These are phyloP conservation scores for Naegleria gruberi DNA, from an alignment of 208 protist species.

Conservation along the genomic window DNA sequence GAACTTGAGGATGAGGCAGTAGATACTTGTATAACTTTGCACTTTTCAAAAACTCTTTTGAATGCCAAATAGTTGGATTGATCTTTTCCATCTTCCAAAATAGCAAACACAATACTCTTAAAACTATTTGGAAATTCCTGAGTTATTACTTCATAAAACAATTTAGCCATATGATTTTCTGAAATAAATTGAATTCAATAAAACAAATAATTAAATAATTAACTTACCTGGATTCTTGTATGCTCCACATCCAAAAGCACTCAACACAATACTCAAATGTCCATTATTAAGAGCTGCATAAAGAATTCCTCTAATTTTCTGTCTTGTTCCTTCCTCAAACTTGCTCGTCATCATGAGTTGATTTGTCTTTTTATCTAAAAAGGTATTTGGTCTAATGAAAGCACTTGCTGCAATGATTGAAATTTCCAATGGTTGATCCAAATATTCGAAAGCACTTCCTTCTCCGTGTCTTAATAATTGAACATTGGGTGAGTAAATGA, in stretches of 20 bases:
- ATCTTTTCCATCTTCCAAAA: neutral
- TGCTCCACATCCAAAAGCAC: neutral
- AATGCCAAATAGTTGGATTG: no score
- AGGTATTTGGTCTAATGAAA: neutral
- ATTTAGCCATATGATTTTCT: neutral
- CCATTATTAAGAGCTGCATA: neutral
- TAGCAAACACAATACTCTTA: neutral
- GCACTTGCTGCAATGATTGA: neutral
- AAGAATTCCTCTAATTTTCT: conserved; percentile 6
- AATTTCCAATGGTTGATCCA: neutral
- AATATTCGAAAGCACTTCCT: neutral
- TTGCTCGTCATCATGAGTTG: neutral
- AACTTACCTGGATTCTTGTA: neutral
- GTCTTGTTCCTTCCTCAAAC: neutral
- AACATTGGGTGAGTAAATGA: neutral
- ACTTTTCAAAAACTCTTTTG: no score
- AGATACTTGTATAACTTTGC: no score
- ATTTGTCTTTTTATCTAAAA: neutral
- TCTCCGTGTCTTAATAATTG: neutral
- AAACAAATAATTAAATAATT: neutral
- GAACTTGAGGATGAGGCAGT: no score
- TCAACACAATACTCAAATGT: neutral
- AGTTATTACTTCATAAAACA: neutral
- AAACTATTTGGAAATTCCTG: neutral
- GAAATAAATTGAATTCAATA: no score